Evolutionary conservation across 1,284 basidiomycete genomes (phyloP).

Genomic region (Heterobasidion annosum): DNA sequence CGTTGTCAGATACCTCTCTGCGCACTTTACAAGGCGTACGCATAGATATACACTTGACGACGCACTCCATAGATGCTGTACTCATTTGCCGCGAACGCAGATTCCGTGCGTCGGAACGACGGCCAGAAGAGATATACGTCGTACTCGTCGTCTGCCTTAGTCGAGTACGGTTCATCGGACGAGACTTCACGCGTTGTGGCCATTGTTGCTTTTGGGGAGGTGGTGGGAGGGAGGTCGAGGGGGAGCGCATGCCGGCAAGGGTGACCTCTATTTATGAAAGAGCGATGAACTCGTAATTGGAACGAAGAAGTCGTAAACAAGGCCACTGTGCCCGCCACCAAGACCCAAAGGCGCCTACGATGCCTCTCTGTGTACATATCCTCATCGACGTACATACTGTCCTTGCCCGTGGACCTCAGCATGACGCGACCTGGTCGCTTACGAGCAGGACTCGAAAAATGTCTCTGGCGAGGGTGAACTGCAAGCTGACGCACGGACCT

Average conservation of each 20-base stretch:
- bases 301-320: neutral
- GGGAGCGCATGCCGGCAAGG: neutral
- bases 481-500: no score
- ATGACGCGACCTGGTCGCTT: neutral
- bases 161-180: neutral
- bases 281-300: neutral
- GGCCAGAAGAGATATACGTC: neutral
- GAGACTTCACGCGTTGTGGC: neutral
- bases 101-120: neutral
- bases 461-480: no score
- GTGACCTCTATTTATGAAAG: neutral
- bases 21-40: neutral
- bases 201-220: neutral
- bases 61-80: neutral
- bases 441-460: no score
- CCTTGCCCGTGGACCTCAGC: neutral
- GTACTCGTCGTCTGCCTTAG: neutral
- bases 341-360: neutral
- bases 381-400: neutral
- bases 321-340: neutral
- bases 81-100: neutral
- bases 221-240: neutral
- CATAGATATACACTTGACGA: neutral
- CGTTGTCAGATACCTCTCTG: neutral
- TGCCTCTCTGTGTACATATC: neutral